Evolutionary conservation across 2,329 filamentous ascomycete species (phyloP), one percentile per base, ranked within the genome.

Genomic region (Hypomyces rosellus): DNA sequence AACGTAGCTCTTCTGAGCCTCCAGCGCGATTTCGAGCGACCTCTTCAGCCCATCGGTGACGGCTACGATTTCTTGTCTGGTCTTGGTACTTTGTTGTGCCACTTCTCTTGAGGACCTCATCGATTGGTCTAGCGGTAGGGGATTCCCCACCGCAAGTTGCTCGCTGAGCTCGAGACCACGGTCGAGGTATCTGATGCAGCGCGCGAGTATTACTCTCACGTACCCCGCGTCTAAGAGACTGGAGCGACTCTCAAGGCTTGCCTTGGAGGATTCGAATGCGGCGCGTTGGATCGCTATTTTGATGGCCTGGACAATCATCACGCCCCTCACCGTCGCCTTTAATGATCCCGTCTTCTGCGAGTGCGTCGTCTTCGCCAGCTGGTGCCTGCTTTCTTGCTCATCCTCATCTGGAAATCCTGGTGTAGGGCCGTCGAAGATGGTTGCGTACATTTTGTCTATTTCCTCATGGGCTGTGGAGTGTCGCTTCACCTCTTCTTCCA

Each of bases 351-450:
- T 53, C 11, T 47, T 53, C 43, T 50, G 41, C 16, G 50, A 36
- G 4, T 50, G 48, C 3, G 47, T 25, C 15, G 16, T 7, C n/a
- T 53, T 53, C 0, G 51, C 51, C 13, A 37, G 18, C 14, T 37
- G 40, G 3, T 50, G 51, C 13, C 36, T n/a, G 18, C 45, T 22
- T 22, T 53, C 51, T n/a, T 43, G 51, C 18, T 50, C 51, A 20
- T 53, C 51, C 25, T 53, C 51, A 16, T 53, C 46, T 6, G 51
- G 47, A 12, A 53, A 53, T 13, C 51, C 51, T 3, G 51, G 41
- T 13, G 51, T 50, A 2, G 51, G 51, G 3, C 51, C 51, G 22
- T 50, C 42, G 12, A 53, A 53, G 5, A 53, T 46, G 8, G 14
- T 34, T 5, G 47, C 45, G 33, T 53, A 53, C 5, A 53, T 25